Conservation (phyloP, 768 basidiomycete species). For the Nidularia pulvinata region DNA sequence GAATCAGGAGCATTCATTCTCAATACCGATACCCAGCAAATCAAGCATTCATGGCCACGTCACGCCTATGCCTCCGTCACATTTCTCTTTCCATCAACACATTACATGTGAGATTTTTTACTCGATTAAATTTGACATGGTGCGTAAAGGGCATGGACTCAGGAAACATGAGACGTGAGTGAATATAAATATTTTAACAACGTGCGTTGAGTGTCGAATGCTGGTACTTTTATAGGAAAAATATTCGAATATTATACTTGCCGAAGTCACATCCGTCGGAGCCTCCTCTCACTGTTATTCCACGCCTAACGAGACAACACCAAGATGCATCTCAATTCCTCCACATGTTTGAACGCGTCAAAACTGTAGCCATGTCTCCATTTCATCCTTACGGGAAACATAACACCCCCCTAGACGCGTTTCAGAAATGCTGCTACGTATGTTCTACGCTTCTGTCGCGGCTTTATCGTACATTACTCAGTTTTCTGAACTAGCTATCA, state of each 20-base stretch:
- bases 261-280: constrained; percentile 37
- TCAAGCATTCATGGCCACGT: constrained; percentile 17
- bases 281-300: constrained; percentile 28
- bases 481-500: constrained; percentile 23
- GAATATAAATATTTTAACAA: not conserved
- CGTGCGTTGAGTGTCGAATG: not conserved
- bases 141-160: constrained; percentile 30
- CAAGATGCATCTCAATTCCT: constrained; percentile 11
- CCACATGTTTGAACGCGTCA: constrained; percentile 21
- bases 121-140: constrained; percentile 31
- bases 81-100: constrained; percentile 18
- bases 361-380: constrained; percentile 21
- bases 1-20: constrained; percentile 28
- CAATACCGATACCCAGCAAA: constrained; percentile 34
- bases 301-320: constrained; percentile 15
- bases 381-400: constrained; percentile 10
- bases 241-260: constrained; percentile 37
- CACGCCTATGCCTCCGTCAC: constrained; percentile 35
- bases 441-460: constrained; percentile 6
- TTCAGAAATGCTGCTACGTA: constrained; percentile 20
- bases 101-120: constrained; percentile 32
- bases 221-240: constrained; percentile 12
- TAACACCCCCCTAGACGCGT: constrained; percentile 8
- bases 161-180: constrained; percentile 37
- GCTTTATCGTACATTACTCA: not conserved